Base-by-base conservation (phyloP, 2,329 filamentous ascomycete genomes). In the Aspergillus sojae region DNA sequence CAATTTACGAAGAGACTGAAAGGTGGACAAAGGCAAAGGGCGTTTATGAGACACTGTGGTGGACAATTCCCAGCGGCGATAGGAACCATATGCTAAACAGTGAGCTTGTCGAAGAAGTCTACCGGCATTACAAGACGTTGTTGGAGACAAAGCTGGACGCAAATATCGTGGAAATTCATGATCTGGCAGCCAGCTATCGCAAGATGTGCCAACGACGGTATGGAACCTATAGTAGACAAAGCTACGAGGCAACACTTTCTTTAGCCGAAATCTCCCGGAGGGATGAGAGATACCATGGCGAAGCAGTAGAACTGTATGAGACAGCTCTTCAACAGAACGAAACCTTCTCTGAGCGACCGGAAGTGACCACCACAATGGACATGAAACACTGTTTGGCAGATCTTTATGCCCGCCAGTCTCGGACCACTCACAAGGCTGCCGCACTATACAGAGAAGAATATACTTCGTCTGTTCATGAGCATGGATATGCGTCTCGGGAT, bases 121-220 rank as follows among this genome's bases (percentile, higher is more conserved):
- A 59, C 5, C 41, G 52, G 32, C 45, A 43, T 21, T 52, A 59
- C 21, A 28, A 19, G 28, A 52, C 43, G 7, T n/a, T 59, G 11
- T 43, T 59, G n/a, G 57, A 52, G 43, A 52, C 57, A 9, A 59
- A 52, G 43, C 12, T 59, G 45, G 28, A 41, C 10, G 45, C 45
- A 5, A 32, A 59, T 36, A 36, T 50, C 28, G 45, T 21, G 19
- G 45, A 48, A 21, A 59, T 50, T 6, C 57, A 48, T 36, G 45
- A 59, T n/a, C 45, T 59, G 3, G 45, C 57, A 19, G 30, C 45
- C 6, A 52, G 45, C 45, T 59, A 59, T 26, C 57, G 57, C 57
- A 36, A 50, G 21, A 39, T 45, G 9, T 59, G 57, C 34, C 45
- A 48, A 14, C n/a, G 32, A 11, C 32, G 36, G 14, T 23, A 59